Evolutionary conservation across 108 stramenopile species (phyloP).

Genomic region (Pseudonitzschia multiseries): DNA sequence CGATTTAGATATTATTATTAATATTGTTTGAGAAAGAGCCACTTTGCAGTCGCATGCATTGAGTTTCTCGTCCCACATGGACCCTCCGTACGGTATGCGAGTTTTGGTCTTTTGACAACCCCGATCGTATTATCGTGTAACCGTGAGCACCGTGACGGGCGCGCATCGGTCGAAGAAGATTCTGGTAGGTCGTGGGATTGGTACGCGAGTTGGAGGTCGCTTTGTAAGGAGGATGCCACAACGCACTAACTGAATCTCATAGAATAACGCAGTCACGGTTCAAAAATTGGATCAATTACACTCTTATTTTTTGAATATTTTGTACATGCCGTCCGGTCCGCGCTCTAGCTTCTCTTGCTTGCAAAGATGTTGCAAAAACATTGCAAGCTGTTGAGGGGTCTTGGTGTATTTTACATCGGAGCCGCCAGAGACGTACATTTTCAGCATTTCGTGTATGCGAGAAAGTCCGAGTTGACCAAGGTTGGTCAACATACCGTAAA

Average conservation of each 20-base stretch:
- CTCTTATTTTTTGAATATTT: conserved; percentile 62
- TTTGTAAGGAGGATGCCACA: too few species aligned
- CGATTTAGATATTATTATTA: too few species aligned
- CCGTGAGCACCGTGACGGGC: too few species aligned
- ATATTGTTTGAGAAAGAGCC: too few species aligned
- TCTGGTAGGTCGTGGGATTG: too few species aligned
- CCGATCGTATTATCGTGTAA: too few species aligned
- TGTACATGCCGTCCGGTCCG: conserved; percentile 86
- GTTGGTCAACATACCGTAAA: conserved; percentile 88
- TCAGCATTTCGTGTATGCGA: conserved; percentile 87
- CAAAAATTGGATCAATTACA: neutral
- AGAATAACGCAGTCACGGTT: neutral
- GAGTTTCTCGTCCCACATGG: too few species aligned
- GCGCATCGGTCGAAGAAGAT: too few species aligned
- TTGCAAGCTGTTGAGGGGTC: conserved; percentile 72
- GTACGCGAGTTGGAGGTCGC: too few species aligned
- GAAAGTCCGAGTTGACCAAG: conserved; percentile 76
- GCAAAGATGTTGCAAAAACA: conserved; percentile 77
- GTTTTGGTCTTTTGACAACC: too few species aligned
- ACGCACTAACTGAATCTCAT: neutral
- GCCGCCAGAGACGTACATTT: conserved; percentile 80
- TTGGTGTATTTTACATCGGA: conserved; percentile 85
- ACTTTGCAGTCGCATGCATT: too few species aligned
- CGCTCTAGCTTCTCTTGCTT: conserved; percentile 83
- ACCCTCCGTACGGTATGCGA: too few species aligned